These are phyloP conservation scores for Thymus quinquecostatus DNA, from an alignment of 257 asterid genomes.

Conservation along the genomic window DNA sequence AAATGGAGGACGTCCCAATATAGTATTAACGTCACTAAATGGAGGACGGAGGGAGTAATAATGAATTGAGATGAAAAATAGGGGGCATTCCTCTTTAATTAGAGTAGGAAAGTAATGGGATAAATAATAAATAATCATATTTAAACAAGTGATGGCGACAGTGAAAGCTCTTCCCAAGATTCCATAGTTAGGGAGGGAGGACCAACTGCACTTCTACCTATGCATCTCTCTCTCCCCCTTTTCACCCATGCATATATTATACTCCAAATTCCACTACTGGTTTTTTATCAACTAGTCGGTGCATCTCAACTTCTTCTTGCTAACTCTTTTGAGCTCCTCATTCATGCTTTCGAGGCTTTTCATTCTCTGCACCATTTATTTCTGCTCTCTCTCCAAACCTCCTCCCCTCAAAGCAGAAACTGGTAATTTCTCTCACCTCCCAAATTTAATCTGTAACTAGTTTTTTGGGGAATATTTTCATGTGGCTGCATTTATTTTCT, in stretches of 20 bases:
- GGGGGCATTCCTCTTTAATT: too few relatives aligned
- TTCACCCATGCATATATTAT: constrained; percentile 42
- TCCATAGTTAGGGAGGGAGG: constrained; percentile 29
- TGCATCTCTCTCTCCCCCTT: constrained; percentile 33
- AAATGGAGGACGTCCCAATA: too few relatives aligned
- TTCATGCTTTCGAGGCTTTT: constrained; percentile 42
- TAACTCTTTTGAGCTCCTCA: constrained; percentile 36
- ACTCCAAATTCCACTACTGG: background rate
- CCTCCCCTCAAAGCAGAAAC: background rate
- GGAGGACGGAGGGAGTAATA: too few relatives aligned
- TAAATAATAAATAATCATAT: too few relatives aligned
- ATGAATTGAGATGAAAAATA: too few relatives aligned
- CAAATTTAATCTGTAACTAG: background rate
- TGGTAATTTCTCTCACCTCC: background rate
- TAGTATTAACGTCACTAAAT: too few relatives aligned
- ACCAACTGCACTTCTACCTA: constrained; percentile 37
- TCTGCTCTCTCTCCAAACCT: constrained; percentile 10
- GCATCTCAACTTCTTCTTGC: constrained; percentile 53
- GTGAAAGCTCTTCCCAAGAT: constrained; percentile 56
- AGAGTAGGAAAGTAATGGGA: too few relatives aligned
- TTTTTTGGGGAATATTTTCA: constrained; percentile 4
- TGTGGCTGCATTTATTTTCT: background rate
- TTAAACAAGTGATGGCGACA: constrained; percentile 32
- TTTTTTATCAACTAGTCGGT: constrained; percentile 37
- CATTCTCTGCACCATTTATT: constrained; percentile 40